These are phyloP conservation scores for Clavispora vitiphila DNA, from an alignment of 805 yeast species.

Conservation along the genomic window DNA sequence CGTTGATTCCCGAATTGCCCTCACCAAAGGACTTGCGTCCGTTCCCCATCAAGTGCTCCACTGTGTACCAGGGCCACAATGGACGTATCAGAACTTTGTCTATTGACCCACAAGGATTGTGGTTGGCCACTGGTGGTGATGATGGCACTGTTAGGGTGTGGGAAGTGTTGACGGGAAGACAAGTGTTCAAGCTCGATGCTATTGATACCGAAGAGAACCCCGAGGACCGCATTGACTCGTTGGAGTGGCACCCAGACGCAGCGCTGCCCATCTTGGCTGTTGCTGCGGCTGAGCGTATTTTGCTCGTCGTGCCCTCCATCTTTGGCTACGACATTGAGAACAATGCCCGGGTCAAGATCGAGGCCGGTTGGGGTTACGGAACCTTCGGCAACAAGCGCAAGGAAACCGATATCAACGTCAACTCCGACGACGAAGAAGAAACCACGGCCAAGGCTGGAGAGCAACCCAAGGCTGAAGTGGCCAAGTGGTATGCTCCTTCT, in stretches of 20 bases:
- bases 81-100: slow-evolving; percentile 79
- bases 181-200: slow-evolving; percentile 63
- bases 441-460: slow-evolving; percentile 15
- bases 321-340: slow-evolving; percentile 87
- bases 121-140: slow-evolving; percentile 97
- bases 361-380: slow-evolving; percentile 88
- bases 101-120: slow-evolving; percentile 83
- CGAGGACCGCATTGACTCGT: slow-evolving; percentile 73
- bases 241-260: slow-evolving; percentile 87
- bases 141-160: slow-evolving; percentile 95
- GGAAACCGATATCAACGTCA: slow-evolving; percentile 31
- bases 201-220: slow-evolving; percentile 47
- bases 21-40: slow-evolving; percentile 96
- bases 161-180: slow-evolving; percentile 95
- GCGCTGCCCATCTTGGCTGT: slow-evolving; percentile 76
- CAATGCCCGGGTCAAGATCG: slow-evolving; percentile 69
- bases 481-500: slow-evolving; percentile 81
- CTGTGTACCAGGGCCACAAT: slow-evolving; percentile 75
- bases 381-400: slow-evolving; percentile 52
- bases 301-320: slow-evolving; percentile 81
- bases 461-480: slow-evolving; percentile 45
- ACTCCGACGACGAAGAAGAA: slow-evolving; percentile 30
- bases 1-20: slow-evolving; percentile 92
- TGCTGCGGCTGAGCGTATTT: slow-evolving; percentile 75
- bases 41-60: slow-evolving; percentile 88